Conservation (phyloP, 805 yeast species). For the Nakazawaea siamensis region DNA sequence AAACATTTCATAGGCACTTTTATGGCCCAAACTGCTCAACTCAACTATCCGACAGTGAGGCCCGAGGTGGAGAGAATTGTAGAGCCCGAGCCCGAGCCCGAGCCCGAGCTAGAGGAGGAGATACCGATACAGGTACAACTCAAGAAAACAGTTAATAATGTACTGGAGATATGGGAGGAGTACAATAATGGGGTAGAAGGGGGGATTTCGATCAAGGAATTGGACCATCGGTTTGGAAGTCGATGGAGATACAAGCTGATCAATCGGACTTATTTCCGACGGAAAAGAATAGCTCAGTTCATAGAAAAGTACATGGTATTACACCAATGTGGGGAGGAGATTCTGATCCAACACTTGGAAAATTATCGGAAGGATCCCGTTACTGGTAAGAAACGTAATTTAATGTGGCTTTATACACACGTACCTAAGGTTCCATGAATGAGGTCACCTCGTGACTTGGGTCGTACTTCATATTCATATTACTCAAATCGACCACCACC, state of each 20-base stretch:
- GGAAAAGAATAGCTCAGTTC: conserved; percentile 22
- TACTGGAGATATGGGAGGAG: conserved; percentile 29
- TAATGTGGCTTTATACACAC: conserved; percentile 23
- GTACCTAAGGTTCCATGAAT: conserved; percentile 16
- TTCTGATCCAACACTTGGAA: conserved; percentile 26
- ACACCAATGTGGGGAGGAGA: conserved; percentile 17
- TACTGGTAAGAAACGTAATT: conserved; percentile 21
- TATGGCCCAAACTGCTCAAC: too few species aligned
- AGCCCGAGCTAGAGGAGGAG: neutral
- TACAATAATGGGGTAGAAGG: conserved; percentile 28
- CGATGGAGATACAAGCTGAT: conserved; percentile 32
- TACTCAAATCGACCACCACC: conserved; percentile 1
- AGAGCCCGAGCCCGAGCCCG: neutral
- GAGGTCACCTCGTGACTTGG: conserved; percentile 9
- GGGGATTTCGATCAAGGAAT: conserved; percentile 25
- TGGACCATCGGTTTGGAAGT: conserved; percentile 25
- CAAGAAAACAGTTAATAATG: conserved; percentile 18
- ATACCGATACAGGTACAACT: neutral
- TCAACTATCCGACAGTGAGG: neutral
- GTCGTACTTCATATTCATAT: conserved; percentile 8
- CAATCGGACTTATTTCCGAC: conserved; percentile 26
- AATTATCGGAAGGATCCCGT: conserved; percentile 20
- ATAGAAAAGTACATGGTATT: conserved; percentile 16
- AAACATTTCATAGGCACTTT: conserved; percentile 10
- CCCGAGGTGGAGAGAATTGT: neutral